Conservation (phyloP, 2,329 filamentous ascomycete genomes). For the Cytospora chrysosperma region DNA sequence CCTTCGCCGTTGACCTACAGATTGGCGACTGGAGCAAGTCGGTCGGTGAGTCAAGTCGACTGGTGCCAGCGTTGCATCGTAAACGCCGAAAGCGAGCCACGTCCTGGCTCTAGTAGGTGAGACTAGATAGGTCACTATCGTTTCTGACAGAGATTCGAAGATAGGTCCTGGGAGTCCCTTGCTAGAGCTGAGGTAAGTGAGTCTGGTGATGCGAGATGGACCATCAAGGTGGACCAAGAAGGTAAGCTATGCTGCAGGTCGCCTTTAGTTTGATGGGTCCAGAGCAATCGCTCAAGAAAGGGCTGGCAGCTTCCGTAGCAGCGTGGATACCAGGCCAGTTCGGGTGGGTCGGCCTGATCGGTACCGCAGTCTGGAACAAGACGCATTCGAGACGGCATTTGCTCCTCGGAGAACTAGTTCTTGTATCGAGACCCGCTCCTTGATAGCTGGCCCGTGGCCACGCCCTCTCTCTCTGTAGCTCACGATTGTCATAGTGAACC, state of each 20-base stretch:
- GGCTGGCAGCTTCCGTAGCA: slow-evolving; percentile 10
- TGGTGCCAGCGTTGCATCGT: not conserved
- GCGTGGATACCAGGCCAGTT: slow-evolving; percentile 1
- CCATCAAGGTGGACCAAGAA: not conserved
- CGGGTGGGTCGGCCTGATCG: slow-evolving; percentile 12
- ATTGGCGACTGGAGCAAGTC: not conserved
- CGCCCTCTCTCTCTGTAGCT: not conserved
- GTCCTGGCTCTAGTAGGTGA: not conserved
- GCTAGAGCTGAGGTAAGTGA: slow-evolving; percentile 8
- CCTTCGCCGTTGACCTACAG: not conserved
- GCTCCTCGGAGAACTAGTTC: slow-evolving; percentile 1
- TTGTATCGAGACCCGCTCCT: not conserved
- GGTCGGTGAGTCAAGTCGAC: not conserved
- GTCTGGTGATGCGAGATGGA: slow-evolving; percentile 5
- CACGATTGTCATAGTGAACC: not conserved
- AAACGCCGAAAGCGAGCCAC: not conserved
- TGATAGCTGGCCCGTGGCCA: not conserved
- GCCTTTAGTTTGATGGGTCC: not conserved
- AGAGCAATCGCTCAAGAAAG: slow-evolving; percentile 4
- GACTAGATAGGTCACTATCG: not conserved
- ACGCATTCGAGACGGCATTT: not conserved
- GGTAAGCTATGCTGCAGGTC: slow-evolving; percentile 11
- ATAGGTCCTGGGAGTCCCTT: not conserved
- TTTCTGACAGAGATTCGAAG: slow-evolving; percentile 6
- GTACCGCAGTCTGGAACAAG: not conserved